Base-by-base conservation (phyloP, 2,329 filamentous ascomycete genomes). In the Penicillium sp. region DNA sequence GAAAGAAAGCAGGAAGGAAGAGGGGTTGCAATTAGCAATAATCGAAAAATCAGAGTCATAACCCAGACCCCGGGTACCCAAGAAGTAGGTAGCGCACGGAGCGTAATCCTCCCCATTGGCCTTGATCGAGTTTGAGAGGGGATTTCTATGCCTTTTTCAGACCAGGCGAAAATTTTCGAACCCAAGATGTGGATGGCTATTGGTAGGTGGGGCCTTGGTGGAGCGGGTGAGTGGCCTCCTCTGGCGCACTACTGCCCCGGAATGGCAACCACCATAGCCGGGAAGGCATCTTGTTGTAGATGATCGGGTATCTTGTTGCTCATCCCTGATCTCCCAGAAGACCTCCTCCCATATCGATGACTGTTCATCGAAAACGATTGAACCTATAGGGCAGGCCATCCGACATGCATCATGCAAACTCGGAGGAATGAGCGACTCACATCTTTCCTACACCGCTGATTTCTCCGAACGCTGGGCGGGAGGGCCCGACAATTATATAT, bases 1-100 rank as follows among this genome's bases (percentile, higher is more conserved):
- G 5, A 19, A 19, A 45, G 51, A 25, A 37, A 33, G 43, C 22
- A 13, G 16, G 2, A 33, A 30, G 55, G 40, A 28, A 49, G 57
- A 56, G 60, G 60, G 59, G 57, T 45, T 16, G 22, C 22, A 38
- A 62, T 68, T 61, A 67, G 55, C 61, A 62, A 65, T 62, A 62
- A 65, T 62, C 64, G 6, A 63, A 64, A n/a, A 61, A 56, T 55
- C 37, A 53, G 62, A 63, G 61, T 65, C 64, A 65, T 64, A 1
- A 48, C n/a, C 49, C 52, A 61, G 52, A 49, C 38, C 45, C 42
- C 42, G 52, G 49, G 26, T 45, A 19, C 19, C 55, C 25, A 37
- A 38, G 63, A 54, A 56, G 30, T 46, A 28, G 58, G 30, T 46
- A 28, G 40, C 53, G 45, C 35, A 52, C 46, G 8, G 51, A 25